phyloP scores from a whole-genome alignment of 1,284 basidiomycete species.

The Erythrobasidium hasegawianum region DNA sequence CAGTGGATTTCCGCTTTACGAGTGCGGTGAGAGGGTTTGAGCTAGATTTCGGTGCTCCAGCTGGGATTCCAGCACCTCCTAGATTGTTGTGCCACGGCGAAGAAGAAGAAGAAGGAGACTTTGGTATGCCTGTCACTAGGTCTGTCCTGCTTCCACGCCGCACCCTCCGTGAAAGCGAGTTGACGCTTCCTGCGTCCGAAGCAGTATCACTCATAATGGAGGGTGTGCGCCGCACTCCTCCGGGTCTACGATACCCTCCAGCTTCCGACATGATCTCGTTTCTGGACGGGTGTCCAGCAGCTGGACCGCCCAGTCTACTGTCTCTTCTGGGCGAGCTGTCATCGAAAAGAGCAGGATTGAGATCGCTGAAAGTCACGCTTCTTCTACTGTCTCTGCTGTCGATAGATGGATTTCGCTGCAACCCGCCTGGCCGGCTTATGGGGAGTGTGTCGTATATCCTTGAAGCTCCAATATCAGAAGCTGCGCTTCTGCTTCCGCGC shows the following conservation, averaged over 20 bases:
- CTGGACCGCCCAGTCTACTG: not conserved
- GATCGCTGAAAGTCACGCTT: constrained; percentile 30
- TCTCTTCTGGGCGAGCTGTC: constrained; percentile 11
- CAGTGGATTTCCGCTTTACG: constrained; percentile 25
- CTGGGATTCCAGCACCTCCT: constrained; percentile 19
- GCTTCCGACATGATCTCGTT: constrained; percentile 33
- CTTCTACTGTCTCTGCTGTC: constrained; percentile 18
- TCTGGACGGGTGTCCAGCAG: not conserved
- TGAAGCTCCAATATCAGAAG: constrained; percentile 28
- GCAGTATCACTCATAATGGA: constrained; percentile 21
- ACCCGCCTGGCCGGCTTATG: constrained; percentile 8
- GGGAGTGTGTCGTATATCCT: not conserved
- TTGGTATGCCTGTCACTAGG: constrained; percentile 3
- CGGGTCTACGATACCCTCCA: constrained; percentile 19
- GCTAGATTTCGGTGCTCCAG: constrained; percentile 4
- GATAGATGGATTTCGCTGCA: not conserved
- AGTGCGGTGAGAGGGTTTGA: constrained; percentile 16
- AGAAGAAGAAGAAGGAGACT: constrained; percentile 3
- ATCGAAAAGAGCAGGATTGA: constrained; percentile 27
- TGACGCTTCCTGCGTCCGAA: constrained; percentile 31
- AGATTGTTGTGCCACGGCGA: constrained; percentile 22
- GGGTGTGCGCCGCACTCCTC: constrained; percentile 10
- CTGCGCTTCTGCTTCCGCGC: constrained; percentile 10
- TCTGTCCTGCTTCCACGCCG: constrained; percentile 28
- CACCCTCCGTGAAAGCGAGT: constrained; percentile 11